Conservation (phyloP, 2,329 filamentous ascomycete genomes). For the Gyromitra esculenta region DNA sequence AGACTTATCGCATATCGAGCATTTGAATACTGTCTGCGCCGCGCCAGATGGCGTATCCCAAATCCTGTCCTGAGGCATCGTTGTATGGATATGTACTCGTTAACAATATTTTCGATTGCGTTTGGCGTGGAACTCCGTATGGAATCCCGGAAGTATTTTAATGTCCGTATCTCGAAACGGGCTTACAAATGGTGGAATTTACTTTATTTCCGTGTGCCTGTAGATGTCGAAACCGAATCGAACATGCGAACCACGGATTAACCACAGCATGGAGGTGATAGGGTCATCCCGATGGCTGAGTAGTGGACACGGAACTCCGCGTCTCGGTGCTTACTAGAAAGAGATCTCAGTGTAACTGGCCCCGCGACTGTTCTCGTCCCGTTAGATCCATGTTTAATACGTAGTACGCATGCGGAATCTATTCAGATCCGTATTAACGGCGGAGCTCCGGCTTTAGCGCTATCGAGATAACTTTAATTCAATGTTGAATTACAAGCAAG, state of each 20-base stretch:
- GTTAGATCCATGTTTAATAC: background rate
- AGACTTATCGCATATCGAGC: slow-evolving; percentile 45
- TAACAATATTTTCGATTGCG: background rate
- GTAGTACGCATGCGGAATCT: background rate
- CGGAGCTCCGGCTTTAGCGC: slow-evolving; percentile 8
- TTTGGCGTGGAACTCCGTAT: slow-evolving; percentile 9
- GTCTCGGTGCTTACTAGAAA: slow-evolving; percentile 11
- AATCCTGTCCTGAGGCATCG: slow-evolving; percentile 29
- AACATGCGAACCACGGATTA: background rate
- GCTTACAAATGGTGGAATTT: slow-evolving; percentile 25
- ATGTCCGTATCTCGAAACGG: slow-evolving; percentile 1
- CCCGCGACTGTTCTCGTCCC: background rate
- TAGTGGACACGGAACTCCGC: slow-evolving; percentile 42
- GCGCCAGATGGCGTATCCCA: slow-evolving; percentile 20
- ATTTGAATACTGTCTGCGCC: slow-evolving; percentile 30
- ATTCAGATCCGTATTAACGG: background rate
- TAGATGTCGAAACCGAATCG: slow-evolving; percentile 3
- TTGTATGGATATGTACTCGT: slow-evolving; percentile 25
- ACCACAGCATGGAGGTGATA: background rate
- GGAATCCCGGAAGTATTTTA: slow-evolving; percentile 19
- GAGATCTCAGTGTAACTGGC: background rate
- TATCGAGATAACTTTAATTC: slow-evolving; percentile 19
- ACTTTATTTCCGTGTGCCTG: slow-evolving; percentile 3
- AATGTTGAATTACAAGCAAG: background rate
- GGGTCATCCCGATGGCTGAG: background rate